Percentiles rank a stretch among this genome's conserved stretches.
phyloP scores from a whole-genome alignment of 495 filamentous ascomycete species.

The Penicillium lividum region DNA sequence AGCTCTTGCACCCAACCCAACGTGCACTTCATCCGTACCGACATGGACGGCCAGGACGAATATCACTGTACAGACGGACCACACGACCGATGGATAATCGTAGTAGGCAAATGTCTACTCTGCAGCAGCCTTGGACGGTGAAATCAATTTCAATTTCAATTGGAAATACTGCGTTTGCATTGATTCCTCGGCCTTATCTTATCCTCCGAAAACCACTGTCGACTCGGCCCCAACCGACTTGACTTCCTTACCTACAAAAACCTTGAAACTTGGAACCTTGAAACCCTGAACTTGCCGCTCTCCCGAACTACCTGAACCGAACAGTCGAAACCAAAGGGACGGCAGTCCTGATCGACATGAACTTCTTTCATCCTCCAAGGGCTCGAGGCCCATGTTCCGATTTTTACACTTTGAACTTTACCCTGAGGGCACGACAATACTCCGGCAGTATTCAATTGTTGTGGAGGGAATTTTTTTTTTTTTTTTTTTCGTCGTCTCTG shows the following conservation, averaged over 20 bases:
- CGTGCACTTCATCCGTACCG: slow-evolving; percentile 67
- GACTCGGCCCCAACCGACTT: slow-evolving; percentile 19
- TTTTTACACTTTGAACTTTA: slow-evolving; percentile 19
- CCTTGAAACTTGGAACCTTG: background rate
- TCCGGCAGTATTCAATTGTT: background rate
- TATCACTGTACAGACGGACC: slow-evolving; percentile 63
- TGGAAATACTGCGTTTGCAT: background rate
- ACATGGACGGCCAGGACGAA: slow-evolving; percentile 62
- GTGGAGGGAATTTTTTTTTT: background rate
- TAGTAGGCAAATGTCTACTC: slow-evolving; percentile 64
- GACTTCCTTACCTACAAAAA: slow-evolving; percentile 13
- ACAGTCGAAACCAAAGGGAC: slow-evolving; percentile 1
- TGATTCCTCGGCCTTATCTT: too few relatives aligned
- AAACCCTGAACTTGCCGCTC: slow-evolving; percentile 2
- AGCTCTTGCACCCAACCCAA: slow-evolving; percentile 65
- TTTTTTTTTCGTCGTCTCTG: background rate
- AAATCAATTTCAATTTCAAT: background rate
- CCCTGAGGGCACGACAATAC: background rate
- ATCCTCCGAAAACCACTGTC: background rate
- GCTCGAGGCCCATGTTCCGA: background rate
- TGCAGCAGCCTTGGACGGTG: slow-evolving; percentile 36
- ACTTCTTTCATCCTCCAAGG: slow-evolving; percentile 3
- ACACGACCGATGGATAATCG: slow-evolving; percentile 74
- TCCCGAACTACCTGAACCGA: slow-evolving; percentile 14
- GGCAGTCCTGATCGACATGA: slow-evolving; percentile 26